Conservation (phyloP, 1,284 basidiomycete species). For the Pseudozyma thailandica region DNA sequence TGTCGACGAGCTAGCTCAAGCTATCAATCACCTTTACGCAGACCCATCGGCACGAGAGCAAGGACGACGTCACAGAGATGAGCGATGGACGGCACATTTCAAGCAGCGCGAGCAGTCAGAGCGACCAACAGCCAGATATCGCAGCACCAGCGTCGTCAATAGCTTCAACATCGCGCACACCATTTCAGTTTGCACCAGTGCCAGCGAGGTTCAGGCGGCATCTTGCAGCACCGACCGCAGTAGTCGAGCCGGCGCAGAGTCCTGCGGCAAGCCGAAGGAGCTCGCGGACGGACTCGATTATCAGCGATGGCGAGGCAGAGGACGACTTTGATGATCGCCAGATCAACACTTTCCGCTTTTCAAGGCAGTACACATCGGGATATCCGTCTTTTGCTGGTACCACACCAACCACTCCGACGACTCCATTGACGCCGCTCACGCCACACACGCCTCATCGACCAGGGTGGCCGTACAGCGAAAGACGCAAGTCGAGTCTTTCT, state of each 20-base stretch:
- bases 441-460: slow-evolving; percentile 1
- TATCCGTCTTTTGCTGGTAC: neutral
- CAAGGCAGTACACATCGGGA: slow-evolving; percentile 1
- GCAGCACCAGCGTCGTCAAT: neutral
- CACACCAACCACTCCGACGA: slow-evolving; percentile 6
- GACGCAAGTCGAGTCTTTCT: slow-evolving; percentile 3
- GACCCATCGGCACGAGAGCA: too few relatives aligned
- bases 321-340: slow-evolving; percentile 20
- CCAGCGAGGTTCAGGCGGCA: slow-evolving; percentile 19
- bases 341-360: slow-evolving; percentile 2
- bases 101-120: neutral
- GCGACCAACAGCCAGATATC: neutral
- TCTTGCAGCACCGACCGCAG: slow-evolving; percentile 1
- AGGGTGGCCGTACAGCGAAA: neutral
- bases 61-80: too few relatives aligned
- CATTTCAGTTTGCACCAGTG: slow-evolving; percentile 21
- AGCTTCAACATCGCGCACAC: slow-evolving; percentile 5
- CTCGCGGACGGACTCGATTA: neutral
- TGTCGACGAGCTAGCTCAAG: too few relatives aligned
- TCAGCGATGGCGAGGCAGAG: slow-evolving; percentile 10
- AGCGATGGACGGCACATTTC: too few relatives aligned
- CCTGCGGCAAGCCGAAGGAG: slow-evolving; percentile 2
- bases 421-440: slow-evolving; percentile 11
- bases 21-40: too few relatives aligned
- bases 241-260: neutral